phyloP scores from a whole-genome alignment of 805 yeast species.

The Alloascoidea hylecoeti region DNA sequence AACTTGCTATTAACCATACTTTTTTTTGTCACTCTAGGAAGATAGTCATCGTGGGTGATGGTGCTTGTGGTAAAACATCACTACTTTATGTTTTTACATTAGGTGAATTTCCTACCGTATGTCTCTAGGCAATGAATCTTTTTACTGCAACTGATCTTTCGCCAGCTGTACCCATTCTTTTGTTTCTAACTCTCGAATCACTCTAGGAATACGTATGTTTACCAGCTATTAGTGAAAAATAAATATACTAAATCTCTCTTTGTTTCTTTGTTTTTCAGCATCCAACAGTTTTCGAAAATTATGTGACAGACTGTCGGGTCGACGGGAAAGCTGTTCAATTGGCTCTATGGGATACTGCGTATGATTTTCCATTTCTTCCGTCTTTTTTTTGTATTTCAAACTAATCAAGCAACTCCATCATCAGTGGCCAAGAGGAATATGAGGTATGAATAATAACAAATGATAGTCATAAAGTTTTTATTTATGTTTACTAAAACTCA shows the following conservation, averaged over 20 bases:
- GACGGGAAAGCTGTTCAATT: conserved; percentile 86
- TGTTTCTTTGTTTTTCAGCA: conserved; percentile 39
- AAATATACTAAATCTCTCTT: neutral
- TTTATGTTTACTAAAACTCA: conserved; percentile 2
- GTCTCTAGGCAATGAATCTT: too few relatives aligned
- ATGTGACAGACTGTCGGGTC: conserved; percentile 86
- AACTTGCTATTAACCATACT: too few relatives aligned
- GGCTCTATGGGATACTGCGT: conserved; percentile 90
- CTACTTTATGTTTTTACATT: conserved; percentile 80
- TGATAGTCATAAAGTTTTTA: neutral
- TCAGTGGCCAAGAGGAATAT: conserved; percentile 80
- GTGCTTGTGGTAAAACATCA: conserved; percentile 91
- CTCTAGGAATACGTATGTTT: conserved; percentile 7
- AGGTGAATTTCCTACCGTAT: conserved; percentile 83
- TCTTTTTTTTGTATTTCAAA: neutral
- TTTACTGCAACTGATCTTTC: too few relatives aligned
- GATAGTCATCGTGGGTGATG: conserved; percentile 86
- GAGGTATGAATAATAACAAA: conserved; percentile 25
- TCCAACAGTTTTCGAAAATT: conserved; percentile 90
- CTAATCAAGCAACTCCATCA: neutral
- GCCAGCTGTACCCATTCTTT: too few relatives aligned
- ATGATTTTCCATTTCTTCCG: conserved; percentile 5
- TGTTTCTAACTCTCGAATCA: neutral
- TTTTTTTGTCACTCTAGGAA: too few relatives aligned
- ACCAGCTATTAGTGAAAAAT: neutral